Evolutionary conservation across 148 eudicot genomes (phyloP), one percentile per base, ranked within the genome.

Genomic region (Camellia lanceoleosa): DNA sequence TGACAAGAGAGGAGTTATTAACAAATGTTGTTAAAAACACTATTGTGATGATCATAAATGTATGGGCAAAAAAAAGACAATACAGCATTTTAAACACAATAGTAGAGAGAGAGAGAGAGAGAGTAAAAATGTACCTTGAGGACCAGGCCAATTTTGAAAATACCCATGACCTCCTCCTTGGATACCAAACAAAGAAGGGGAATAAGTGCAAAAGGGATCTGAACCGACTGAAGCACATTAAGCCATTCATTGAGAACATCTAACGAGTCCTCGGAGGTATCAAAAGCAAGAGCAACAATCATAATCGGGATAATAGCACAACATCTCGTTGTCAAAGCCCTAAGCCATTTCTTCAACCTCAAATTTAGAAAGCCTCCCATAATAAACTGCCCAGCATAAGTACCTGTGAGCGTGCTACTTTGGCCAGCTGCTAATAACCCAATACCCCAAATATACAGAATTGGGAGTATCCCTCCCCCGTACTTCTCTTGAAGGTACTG

Each of bases 361-460:
- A 97, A 76, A 80, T 94, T 88, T 47, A 97, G 80, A 78, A 97
- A 97, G 19, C 99, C 99, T 3, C 99, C 97, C 99, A 97, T 97
- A 15, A 97, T 97, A 76, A 94, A 97, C 79, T 97, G 99, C 55
- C 99, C 99, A 5, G 98, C 99, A 83, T 97, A 97, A 18, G 99
- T 97, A 4, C 99, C 99, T 0, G 99, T 97, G 7, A 97, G 92
- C 0, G 99, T 97, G 85, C 99, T 94, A 83, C 99, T 97, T 82
- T 97, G 99, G 19, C 99, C 99, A 13, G 99, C 99, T 43, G 99
- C 99, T 70, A 97, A 81, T 71, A 97, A 80, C 54, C 99, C 99
- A 16, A 94, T 84, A 41, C 89, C 98, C 99, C 99, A 97, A 20
- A 97, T 94, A 78, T 97, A 97, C 18, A 97, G 78, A 64, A 97